Percentiles rank a stretch among this genome's conserved stretches.
phyloP scores from a whole-genome alignment of 495 filamentous ascomycete genomes.

The Tuber calosporum region DNA sequence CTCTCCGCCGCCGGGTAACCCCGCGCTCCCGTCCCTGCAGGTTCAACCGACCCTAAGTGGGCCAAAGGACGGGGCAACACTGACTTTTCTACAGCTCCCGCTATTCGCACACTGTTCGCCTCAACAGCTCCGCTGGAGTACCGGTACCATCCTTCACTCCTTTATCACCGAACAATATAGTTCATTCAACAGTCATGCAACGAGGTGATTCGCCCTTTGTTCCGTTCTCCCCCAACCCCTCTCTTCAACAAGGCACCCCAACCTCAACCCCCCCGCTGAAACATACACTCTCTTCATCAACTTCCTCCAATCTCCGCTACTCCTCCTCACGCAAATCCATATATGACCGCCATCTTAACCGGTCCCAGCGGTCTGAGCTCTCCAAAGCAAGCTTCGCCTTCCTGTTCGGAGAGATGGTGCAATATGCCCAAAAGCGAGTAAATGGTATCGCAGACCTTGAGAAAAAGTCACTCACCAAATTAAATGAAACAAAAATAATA shows the following conservation, averaged over 20 bases:
- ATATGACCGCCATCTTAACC: conserved; percentile 90
- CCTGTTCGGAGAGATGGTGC: conserved; percentile 93
- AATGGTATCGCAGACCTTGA: conserved; percentile 90
- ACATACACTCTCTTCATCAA: conserved; percentile 27
- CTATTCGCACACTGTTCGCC: neutral
- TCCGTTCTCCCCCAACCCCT: conserved; percentile 40
- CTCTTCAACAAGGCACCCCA: conserved; percentile 37
- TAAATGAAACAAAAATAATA: neutral
- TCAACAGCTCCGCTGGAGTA: neutral
- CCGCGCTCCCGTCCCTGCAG: neutral
- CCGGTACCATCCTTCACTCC: neutral
- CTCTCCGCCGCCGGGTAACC: conserved; percentile 24
- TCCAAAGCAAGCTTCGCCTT: conserved; percentile 92
- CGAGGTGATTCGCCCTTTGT: conserved; percentile 36
- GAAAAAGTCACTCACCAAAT: conserved; percentile 55
- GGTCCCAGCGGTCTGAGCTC: conserved; percentile 74
- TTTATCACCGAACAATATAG: neutral
- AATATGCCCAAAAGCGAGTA: conserved; percentile 83
- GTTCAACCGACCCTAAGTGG: neutral
- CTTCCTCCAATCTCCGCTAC: conserved; percentile 67
- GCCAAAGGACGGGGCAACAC: neutral
- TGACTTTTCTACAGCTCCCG: neutral
- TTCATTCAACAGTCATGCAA: conserved; percentile 22
- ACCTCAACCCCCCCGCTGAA: conserved; percentile 38
- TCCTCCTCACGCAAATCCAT: conserved; percentile 96